Base-by-base conservation (phyloP, 768 basidiomycete species). In the Pleurotus sapidus region DNA sequence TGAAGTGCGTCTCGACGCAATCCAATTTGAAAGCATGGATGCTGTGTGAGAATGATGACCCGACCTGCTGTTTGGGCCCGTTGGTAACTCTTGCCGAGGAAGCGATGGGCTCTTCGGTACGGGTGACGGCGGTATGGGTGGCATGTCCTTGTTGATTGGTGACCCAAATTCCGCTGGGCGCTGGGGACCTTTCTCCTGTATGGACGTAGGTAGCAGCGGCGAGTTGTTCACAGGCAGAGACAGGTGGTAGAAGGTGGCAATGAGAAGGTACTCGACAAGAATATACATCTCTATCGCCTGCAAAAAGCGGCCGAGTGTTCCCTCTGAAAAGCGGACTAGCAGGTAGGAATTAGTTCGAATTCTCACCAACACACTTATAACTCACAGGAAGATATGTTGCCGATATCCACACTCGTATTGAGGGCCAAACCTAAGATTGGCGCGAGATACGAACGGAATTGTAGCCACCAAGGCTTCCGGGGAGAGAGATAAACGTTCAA, bases 261-360 rank as follows among this genome's bases (percentile, higher is more conserved):
- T 72, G 59, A 88, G 79, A 58, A 77, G 69, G 64, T 79, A 82
- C n/a, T 89, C 68, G 56, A 87, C 74, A 45, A 87, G 69, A 43
- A 84, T 75, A 64, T 85, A 92, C 20, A 85, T 62, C 63, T 88
- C 85, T 34, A 84, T 68, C 12, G 84, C 85, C 61, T 84, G 80
- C 56, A 82, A 73, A 62, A 91, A 82, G 46, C 86, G 84, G n/a
- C 89, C 90, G 1, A 88, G 70, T 8, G 77, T 75, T 5, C 81
- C 82, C 70, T 91, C 90, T 2, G 89, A 82, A 64, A 91, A 89
- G 54, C 75, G 70, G 66, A 87, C 88, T 90, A 61, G 24, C 27
- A 38, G 18, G 11, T 34, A 11, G 30, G 9, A 4, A 34, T 34
- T 34, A 34, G 30, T 11, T 9, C 11, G 30, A 2, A 34, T 34